Conservation (phyloP, 2,329 filamentous ascomycete genomes). For the Aspergillus novofumigatus region DNA sequence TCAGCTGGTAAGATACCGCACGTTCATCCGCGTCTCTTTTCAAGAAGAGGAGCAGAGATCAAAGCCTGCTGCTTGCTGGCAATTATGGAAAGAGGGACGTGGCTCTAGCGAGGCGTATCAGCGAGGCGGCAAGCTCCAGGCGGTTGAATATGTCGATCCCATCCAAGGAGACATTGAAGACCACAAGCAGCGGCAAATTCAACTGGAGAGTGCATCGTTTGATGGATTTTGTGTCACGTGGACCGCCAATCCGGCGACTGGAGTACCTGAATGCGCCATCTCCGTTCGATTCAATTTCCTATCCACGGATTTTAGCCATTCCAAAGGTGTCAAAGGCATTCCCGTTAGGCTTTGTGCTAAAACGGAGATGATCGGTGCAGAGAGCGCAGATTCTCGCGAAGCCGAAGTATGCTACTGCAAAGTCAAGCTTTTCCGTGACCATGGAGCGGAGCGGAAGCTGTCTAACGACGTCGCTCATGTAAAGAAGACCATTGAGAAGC, state of each 20-base stretch:
- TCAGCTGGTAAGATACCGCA: conserved; percentile 71
- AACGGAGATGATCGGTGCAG: conserved; percentile 63
- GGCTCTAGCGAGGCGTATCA: conserved; percentile 96
- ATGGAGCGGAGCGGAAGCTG: conserved; percentile 89
- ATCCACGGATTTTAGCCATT: conserved; percentile 97
- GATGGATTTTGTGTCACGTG: conserved; percentile 91
- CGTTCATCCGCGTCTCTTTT: conserved; percentile 91
- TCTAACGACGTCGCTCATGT: conserved; percentile 93
- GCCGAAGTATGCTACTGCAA: conserved; percentile 90
- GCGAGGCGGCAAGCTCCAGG: conserved; percentile 83
- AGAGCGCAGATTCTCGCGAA: conserved; percentile 43
- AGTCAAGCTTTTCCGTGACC: conserved; percentile 94
- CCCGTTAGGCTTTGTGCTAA: conserved; percentile 90
- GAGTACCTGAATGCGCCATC: conserved; percentile 72
- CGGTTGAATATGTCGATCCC: conserved; percentile 84
- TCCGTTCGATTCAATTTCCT: conserved; percentile 97
- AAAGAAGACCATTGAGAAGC: conserved; percentile 93
- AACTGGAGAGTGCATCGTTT: conserved; percentile 75
- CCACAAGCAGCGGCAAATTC: conserved; percentile 58
- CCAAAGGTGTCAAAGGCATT: conserved; percentile 96
- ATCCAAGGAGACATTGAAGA: conserved; percentile 53
- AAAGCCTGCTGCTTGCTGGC: conserved; percentile 80
- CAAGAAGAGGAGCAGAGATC: conserved; percentile 91
- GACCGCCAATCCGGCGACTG: conserved; percentile 65
- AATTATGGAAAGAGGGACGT: conserved; percentile 91